A percentile compares a stretch with the other conserved stretches of the same genome.
phyloP scores from a whole-genome alignment of 1,139 yeast genomes.

The Kluyveromyces marxianus region DNA sequence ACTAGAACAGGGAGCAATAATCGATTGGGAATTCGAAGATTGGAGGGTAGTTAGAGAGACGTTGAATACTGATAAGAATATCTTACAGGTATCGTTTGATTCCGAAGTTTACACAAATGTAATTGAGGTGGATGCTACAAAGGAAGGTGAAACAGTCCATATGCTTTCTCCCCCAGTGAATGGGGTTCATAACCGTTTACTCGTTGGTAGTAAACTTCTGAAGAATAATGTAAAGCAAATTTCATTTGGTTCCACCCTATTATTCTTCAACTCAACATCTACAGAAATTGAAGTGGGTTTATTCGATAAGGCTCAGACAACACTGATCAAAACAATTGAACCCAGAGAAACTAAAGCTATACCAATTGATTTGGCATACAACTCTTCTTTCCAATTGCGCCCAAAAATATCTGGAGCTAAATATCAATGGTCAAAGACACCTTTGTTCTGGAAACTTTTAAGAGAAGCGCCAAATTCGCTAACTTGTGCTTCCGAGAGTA shows the following conservation, averaged over 20 bases:
- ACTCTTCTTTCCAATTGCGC: slow-evolving; percentile 48
- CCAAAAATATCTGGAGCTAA: slow-evolving; percentile 47
- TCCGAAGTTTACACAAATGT: slow-evolving; percentile 46
- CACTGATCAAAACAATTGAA: slow-evolving; percentile 32
- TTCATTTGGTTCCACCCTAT: slow-evolving; percentile 65
- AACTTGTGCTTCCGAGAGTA: slow-evolving; percentile 45
- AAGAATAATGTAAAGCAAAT: slow-evolving; percentile 75
- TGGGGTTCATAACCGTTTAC: slow-evolving; percentile 64
- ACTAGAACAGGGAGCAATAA: slow-evolving; percentile 43
- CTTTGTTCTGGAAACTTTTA: slow-evolving; percentile 60
- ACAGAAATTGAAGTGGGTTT: slow-evolving; percentile 51
- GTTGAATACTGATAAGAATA: slow-evolving; percentile 53
- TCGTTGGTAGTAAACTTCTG: slow-evolving; percentile 62
- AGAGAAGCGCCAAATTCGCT: slow-evolving; percentile 47
- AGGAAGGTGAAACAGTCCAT: slow-evolving; percentile 79
- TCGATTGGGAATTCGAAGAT: slow-evolving; percentile 92
- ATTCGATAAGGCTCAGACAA: slow-evolving; percentile 26
- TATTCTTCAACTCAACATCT: slow-evolving; percentile 50
- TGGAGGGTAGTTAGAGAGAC: slow-evolving; percentile 85
- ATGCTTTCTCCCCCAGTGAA: slow-evolving; percentile 55
- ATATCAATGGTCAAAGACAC: slow-evolving; percentile 61
- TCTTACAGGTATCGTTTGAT: slow-evolving; percentile 54
- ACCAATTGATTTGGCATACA: slow-evolving; percentile 66
- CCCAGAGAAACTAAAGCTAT: slow-evolving; percentile 55
- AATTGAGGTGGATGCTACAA: slow-evolving; percentile 52